phyloP scores from a whole-genome alignment of 75 land plant genomes.

The Sequoia sempervirens region DNA sequence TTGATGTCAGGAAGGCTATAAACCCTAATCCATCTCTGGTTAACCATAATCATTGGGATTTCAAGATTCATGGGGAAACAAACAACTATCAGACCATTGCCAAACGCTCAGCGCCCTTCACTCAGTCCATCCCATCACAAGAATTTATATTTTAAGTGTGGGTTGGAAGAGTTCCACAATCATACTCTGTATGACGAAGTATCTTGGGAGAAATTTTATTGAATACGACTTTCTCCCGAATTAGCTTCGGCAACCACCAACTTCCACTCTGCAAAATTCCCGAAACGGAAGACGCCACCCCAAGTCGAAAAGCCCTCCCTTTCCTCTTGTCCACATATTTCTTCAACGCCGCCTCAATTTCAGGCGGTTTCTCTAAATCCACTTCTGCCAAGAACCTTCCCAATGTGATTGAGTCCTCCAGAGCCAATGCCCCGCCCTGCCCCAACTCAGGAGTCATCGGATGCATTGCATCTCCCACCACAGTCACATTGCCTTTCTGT shows the following conservation, averaged over 20 bases:
- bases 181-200: not conserved
- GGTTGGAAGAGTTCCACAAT: not conserved
- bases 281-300: constrained; percentile 20
- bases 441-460: constrained; percentile 85
- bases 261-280: not conserved
- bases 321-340: not conserved
- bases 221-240: not conserved
- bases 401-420: constrained; percentile 66
- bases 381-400: constrained; percentile 42
- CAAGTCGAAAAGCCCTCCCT: constrained; percentile 24
- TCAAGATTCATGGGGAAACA: too few species aligned
- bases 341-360: not conserved
- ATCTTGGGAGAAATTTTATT: not conserved
- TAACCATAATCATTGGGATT: too few species aligned
- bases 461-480: constrained; percentile 65
- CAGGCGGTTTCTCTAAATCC: not conserved
- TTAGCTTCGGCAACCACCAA: not conserved
- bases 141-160: not conserved
- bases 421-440: constrained; percentile 69
- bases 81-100: too few species aligned
- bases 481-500: constrained; percentile 16
- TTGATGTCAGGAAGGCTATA: too few species aligned
- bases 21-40: too few species aligned
- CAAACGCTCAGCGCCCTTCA: too few species aligned
- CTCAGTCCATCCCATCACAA: too few species aligned